Base-by-base conservation (phyloP, 441 rosid genomes). In the Pelargonium citronellum region DNA sequence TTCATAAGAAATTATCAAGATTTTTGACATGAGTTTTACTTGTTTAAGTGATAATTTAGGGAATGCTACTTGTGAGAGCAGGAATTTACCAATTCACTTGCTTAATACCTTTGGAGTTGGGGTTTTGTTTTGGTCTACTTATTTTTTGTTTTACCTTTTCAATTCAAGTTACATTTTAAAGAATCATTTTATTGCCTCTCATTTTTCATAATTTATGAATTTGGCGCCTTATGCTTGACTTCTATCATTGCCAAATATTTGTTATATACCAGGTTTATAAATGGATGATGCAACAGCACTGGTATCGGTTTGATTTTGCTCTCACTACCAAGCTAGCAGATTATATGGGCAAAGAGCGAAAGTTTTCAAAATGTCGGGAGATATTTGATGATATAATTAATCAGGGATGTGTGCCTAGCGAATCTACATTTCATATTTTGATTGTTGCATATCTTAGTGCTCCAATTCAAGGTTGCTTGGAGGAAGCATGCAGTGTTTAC, bases 251-350 rank as follows among this genome's bases (percentile, higher is more conserved):
- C 65, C 20, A 24, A 20, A 11, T 44, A 70, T 67, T 68, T 44
- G 39, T 44, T 55, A 30, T 76, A 63, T 81, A 71, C 67, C 74
- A 94, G 99, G 94, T 94, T 41, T 94, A 91, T 77, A 87, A 85
- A 82, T 94, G 97, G 97, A 94, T 90, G 97, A 82, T 84, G 81
- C 85, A 86, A 80, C 97, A 85, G 69, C 86, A 79, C 71, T 91
- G 99, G 99, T 86, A 84, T 77, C 82, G 78, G 44, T 91, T 90
- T 67, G 92, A 91, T 86, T 94, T 94, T 64, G 91, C 89, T 11
- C 83, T 94, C 74, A 85, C 96, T 0, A 87, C 99, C 5, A 91
- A 87, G 87, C 77, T 94, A 34, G 96, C 97, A 15, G 96, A 90
- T 78, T 86, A 81, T 82, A 66, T 89, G 83, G 99, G 99, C 13